A percentile compares a stretch with the other conserved stretches of the same genome.
Conservation (phyloP, 1,284 basidiomycete species). For the Tilletia indica region DNA sequence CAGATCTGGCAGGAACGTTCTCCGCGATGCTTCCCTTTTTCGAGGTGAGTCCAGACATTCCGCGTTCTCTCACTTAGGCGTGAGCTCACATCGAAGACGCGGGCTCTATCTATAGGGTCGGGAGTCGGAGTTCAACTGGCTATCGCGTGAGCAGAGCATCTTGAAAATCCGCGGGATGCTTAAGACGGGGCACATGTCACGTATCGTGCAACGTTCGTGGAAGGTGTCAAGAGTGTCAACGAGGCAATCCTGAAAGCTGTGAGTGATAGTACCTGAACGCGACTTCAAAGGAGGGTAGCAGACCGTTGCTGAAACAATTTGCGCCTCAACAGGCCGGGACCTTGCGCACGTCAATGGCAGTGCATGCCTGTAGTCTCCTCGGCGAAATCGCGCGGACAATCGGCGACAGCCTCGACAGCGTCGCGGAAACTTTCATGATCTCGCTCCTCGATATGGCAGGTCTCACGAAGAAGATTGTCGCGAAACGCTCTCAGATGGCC, state of each 20-base stretch:
- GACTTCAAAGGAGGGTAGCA: neutral
- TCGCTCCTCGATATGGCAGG: constrained; percentile 81
- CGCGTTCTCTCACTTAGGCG: constrained; percentile 15
- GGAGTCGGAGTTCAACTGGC: constrained; percentile 97
- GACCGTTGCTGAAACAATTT: neutral
- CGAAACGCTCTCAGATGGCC: constrained; percentile 77
- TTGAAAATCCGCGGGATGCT: constrained; percentile 85
- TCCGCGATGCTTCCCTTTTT: constrained; percentile 74
- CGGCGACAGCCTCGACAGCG: constrained; percentile 64
- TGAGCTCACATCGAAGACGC: neutral
- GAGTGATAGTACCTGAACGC: constrained; percentile 48
- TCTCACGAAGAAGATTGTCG: constrained; percentile 92
- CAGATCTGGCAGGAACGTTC: constrained; percentile 84
- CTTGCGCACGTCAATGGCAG: constrained; percentile 85
- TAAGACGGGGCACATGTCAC: constrained; percentile 73
- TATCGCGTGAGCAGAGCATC: constrained; percentile 74
- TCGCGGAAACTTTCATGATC: constrained; percentile 63
- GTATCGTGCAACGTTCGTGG: constrained; percentile 71
- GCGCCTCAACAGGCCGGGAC: constrained; percentile 70
- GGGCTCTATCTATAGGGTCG: constrained; percentile 66
- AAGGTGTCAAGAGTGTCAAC: constrained; percentile 72
- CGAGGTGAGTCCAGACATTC: constrained; percentile 62
- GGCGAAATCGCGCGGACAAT: constrained; percentile 66
- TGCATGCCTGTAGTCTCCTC: constrained; percentile 76
- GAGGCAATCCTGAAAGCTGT: constrained; percentile 84